Evolutionary conservation across 345 rosid species (phyloP).

Genomic region (Barbarea vulgaris): DNA sequence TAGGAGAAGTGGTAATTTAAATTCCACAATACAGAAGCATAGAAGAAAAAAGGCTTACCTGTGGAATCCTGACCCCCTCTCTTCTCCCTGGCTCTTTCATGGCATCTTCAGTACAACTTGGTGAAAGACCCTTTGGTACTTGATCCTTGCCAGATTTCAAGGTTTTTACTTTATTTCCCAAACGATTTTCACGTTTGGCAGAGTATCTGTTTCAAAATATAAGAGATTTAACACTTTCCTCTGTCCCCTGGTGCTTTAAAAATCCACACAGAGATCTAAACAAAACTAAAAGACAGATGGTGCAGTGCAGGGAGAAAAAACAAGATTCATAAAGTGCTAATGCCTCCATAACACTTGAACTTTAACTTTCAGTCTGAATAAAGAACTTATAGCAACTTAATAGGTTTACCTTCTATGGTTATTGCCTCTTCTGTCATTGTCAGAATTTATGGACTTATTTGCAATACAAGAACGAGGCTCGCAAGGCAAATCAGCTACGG

Average conservation of each 20-base stretch:
- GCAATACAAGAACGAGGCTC: constrained; percentile 29
- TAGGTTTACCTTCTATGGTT: constrained; percentile 58
- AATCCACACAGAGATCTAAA: neutral
- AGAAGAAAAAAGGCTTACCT: constrained; percentile 7
- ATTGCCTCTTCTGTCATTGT: constrained; percentile 42
- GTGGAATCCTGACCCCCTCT: neutral
- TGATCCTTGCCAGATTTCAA: constrained; percentile 12
- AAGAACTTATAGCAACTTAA: neutral
- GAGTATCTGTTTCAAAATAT: constrained; percentile 6
- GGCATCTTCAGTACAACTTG: neutral
- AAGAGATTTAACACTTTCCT: neutral
- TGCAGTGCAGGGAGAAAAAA: neutral
- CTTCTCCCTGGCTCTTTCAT: constrained; percentile 19
- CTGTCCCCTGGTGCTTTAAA: neutral
- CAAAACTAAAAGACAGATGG: neutral
- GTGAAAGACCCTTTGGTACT: neutral
- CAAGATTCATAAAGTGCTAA: constrained; percentile 11
- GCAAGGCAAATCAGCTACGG: constrained; percentile 38
- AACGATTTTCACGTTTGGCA: constrained; percentile 3
- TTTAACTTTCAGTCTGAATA: neutral
- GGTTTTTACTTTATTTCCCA: constrained; percentile 12
- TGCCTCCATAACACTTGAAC: neutral
- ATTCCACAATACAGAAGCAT: neutral
- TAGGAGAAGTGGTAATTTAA: neutral
- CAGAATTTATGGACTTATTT: constrained; percentile 33